Evolutionary conservation across 177 flowering plant genomes (phyloP), one percentile per base, ranked within the genome.

Genomic region (Tripterygium wilfordii): DNA sequence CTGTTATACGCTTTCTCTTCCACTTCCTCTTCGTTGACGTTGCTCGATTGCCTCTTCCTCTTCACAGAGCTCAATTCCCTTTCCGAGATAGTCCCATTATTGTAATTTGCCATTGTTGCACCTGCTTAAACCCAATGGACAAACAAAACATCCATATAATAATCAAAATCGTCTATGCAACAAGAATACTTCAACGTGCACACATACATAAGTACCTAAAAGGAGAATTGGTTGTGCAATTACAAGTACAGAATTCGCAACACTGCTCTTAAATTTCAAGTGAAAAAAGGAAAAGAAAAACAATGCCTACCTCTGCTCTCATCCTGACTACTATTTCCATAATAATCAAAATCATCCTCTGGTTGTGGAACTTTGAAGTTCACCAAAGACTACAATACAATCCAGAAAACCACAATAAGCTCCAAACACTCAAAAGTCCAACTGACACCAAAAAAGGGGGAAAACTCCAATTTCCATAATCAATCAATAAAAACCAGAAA

Each of bases 241-340:
- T n/a, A n/a, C n/a, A n/a, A n/a, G n/a, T n/a, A n/a, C n/a, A n/a
- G n/a, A 24, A 57, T 30, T 27, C 50, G 43, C 36, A 56, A 13
- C 32, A 17, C 50, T 30, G 38, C 43, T 19, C 20, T 29, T 13
- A 23, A 22, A 55, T 48, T 28, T 21, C 22, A 38, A 43, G 28
- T 25, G 45, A 39, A 38, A 38, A n/a, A n/a, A 3, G 20, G 20
- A 8, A 38, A 18, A 18, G 10, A 38, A 45, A 51, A 42, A 49
- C 3, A 30, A 31, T 65, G 95, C 74, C 80, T 80, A 72, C 78
- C 88, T 80, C 80, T 75, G 82, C 85, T 85, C 76, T 83, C 95
- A 59, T 85, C 92, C 81, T 80, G 95, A 76, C 89, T 87, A 68
- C 89, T 80, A 79, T 66, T 74, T 48, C 68, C 91, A 74, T 70